Percentiles rank a stretch among this genome's conserved stretches.
These are phyloP conservation scores for Beauveria sp. DNA, from an alignment of 2,329 filamentous ascomycete species.

Conservation along the genomic window DNA sequence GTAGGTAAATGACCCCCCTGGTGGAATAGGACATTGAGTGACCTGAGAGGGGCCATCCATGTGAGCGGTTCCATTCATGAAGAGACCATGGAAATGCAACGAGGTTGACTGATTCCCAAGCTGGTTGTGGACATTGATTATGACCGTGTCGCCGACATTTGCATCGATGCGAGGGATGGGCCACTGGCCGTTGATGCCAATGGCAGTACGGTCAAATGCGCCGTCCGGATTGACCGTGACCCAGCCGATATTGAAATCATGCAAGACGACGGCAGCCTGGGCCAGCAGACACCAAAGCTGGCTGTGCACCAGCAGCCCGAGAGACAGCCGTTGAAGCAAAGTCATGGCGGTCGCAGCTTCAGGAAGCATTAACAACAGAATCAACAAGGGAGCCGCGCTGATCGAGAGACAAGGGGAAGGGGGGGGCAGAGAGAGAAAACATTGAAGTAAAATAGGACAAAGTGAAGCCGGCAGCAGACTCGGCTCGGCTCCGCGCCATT, in stretches of 20 bases:
- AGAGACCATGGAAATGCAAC: slow-evolving; percentile 65
- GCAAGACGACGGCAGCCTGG: slow-evolving; percentile 41
- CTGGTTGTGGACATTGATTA: slow-evolving; percentile 51
- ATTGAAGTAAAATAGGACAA: too few relatives aligned
- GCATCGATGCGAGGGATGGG: slow-evolving; percentile 61
- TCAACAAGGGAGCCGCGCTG: too few relatives aligned
- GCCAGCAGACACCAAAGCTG: slow-evolving; percentile 18
- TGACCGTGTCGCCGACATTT: slow-evolving; percentile 53
- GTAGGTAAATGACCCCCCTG: slow-evolving; percentile 59
- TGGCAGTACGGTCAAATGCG: slow-evolving; percentile 51
- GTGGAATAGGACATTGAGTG: slow-evolving; percentile 59
- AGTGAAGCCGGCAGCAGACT: too few relatives aligned
- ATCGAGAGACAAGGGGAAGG: too few relatives aligned
- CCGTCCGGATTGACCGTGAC: slow-evolving; percentile 66
- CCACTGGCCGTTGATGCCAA: slow-evolving; percentile 73
- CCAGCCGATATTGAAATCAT: slow-evolving; percentile 66
- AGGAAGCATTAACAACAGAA: too few relatives aligned
- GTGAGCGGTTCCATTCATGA: slow-evolving; percentile 55
- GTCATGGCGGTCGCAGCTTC: too few relatives aligned
- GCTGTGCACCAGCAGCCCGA: slow-evolving; percentile 2
- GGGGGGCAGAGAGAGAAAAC: too few relatives aligned
- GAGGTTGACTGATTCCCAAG: slow-evolving; percentile 57
- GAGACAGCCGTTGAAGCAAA: too few relatives aligned
- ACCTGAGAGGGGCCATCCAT: slow-evolving; percentile 66
- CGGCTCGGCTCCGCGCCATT: too few relatives aligned